These are phyloP conservation scores for Arxiozyma bovina DNA, from an alignment of 1,139 yeast genomes.

Conservation along the genomic window DNA sequence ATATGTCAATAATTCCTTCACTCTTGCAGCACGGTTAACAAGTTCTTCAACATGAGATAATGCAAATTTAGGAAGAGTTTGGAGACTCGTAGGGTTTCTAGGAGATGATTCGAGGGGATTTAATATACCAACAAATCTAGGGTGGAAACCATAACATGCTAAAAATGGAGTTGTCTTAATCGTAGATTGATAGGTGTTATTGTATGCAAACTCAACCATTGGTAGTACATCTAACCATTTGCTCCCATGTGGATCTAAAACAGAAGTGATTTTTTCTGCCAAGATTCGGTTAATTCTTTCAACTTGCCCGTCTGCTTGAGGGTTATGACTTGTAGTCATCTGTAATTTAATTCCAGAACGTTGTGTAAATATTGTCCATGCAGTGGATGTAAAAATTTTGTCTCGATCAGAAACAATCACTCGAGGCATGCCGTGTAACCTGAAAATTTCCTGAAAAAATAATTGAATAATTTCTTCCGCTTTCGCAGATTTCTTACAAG, in stretches of 20 bases:
- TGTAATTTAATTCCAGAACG: background rate
- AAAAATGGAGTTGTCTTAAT: slow-evolving; percentile 2
- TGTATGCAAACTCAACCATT: slow-evolving; percentile 1
- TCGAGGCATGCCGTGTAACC: slow-evolving; percentile 1
- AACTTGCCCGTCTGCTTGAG: slow-evolving; percentile 1
- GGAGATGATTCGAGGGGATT: background rate
- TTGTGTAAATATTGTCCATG: background rate
- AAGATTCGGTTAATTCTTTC: background rate
- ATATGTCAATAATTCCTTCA: background rate
- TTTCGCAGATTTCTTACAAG: background rate
- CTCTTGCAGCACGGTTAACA: background rate
- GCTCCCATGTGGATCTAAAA: slow-evolving; percentile 17
- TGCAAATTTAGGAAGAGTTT: background rate
- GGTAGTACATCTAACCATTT: slow-evolving; percentile 7
- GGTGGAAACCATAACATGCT: slow-evolving; percentile 1
- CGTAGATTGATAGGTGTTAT: slow-evolving; percentile 4
- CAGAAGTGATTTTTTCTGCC: background rate
- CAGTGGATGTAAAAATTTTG: background rate
- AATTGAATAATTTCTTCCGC: background rate
- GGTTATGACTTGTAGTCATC: slow-evolving; percentile 1
- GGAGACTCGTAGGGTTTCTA: background rate
- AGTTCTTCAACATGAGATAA: background rate
- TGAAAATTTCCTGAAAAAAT: background rate
- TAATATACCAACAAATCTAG: background rate
- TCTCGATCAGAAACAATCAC: slow-evolving; percentile 2